A percentile compares a stretch with the other conserved stretches of the same genome.
These are phyloP conservation scores for Rhizopus microsporus DNA, from an alignment of 371 early-diverging fungal species.

Conservation along the genomic window DNA sequence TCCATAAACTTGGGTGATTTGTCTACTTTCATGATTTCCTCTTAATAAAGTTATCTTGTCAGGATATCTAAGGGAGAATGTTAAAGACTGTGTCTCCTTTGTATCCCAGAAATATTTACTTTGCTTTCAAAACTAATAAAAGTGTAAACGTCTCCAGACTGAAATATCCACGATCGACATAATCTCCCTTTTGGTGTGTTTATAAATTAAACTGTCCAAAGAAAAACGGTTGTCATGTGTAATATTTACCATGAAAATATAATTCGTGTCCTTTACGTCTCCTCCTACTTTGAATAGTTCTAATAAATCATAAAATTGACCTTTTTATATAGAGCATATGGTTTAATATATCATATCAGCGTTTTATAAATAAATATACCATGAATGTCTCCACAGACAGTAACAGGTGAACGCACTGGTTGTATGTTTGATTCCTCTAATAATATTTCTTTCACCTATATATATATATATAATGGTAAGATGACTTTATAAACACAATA, in stretches of 20 bases:
- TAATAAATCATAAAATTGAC: conserved; percentile 99
- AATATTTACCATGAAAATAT: conserved; percentile 89
- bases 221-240: conserved; percentile 60
- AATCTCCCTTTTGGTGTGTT: conserved; percentile 83
- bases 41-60: conserved; percentile 97
- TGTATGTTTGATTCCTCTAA: conserved; percentile 96
- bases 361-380: conserved; percentile 35
- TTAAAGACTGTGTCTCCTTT: neutral
- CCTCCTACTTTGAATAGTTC: conserved; percentile 99
- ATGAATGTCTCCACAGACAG: conserved; percentile 99
- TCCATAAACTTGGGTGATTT: conserved; percentile 99
- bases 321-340: conserved; percentile 15
- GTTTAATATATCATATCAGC: neutral
- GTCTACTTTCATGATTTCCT: conserved; percentile 99
- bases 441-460: conserved; percentile 91
- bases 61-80: conserved; percentile 51
- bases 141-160: conserved; percentile 98
- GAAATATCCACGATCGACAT: conserved; percentile 99
- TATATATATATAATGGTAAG: neutral
- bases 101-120: conserved; percentile 49
- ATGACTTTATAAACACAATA: neutral
- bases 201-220: no score
- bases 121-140: conserved; percentile 72
- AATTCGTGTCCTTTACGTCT: conserved; percentile 97
- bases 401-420: conserved; percentile 95